These are phyloP conservation scores for Elongisporangium senticosum DNA, from an alignment of 352 stramenopile genomes.

Conservation along the genomic window DNA sequence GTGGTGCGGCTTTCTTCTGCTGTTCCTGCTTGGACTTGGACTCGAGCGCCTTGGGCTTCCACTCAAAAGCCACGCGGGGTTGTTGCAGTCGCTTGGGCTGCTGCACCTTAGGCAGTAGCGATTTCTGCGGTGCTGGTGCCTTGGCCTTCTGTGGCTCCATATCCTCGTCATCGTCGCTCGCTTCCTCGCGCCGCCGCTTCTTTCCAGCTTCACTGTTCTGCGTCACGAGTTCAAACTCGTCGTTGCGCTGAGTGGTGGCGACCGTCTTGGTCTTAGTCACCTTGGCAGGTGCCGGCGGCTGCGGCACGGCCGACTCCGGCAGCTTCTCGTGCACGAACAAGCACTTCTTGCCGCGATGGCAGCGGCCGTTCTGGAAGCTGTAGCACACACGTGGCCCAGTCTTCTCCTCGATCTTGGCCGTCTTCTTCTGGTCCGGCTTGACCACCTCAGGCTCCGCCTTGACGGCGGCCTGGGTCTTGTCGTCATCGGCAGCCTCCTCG, in stretches of 20 bases:
- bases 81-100: background rate
- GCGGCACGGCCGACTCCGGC: constrained; percentile 11
- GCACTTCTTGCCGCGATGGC: constrained; percentile 67
- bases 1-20: constrained; percentile 3
- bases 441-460: constrained; percentile 6
- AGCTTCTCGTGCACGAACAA: constrained; percentile 58
- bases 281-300: constrained; percentile 8
- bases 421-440: constrained; percentile 5
- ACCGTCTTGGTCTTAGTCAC: constrained; percentile 4
- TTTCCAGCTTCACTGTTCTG: constrained; percentile 14
- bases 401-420: constrained; percentile 8
- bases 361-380: constrained; percentile 69
- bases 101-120: background rate
- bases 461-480: background rate
- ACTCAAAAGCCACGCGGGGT: constrained; percentile 6
- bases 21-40: background rate
- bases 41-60: background rate
- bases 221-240: constrained; percentile 32
- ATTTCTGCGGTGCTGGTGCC: background rate
- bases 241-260: constrained; percentile 7
- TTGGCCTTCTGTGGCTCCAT: constrained; percentile 8
- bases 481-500: background rate
- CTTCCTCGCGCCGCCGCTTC: constrained; percentile 23
- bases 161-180: constrained; percentile 18
- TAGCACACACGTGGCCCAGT: constrained; percentile 61